These are phyloP conservation scores for Lactarius tabidus DNA, from an alignment of 768 basidiomycete genomes.

Conservation along the genomic window DNA sequence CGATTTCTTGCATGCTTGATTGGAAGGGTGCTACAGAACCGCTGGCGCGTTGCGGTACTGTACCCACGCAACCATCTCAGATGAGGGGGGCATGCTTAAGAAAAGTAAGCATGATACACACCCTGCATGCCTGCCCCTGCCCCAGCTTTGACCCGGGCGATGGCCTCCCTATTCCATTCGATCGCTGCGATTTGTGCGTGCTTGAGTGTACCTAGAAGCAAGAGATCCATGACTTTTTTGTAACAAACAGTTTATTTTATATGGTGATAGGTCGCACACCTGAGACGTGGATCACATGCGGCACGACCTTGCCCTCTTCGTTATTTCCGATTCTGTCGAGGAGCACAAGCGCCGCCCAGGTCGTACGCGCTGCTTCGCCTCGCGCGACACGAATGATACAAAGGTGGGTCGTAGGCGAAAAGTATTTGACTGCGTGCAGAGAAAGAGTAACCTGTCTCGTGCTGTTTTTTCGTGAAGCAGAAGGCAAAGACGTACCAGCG, in stretches of 20 bases:
- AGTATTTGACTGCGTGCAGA: constrained; percentile 69
- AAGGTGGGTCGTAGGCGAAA: constrained; percentile 63
- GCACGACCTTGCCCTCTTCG: constrained; percentile 44
- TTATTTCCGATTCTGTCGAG: constrained; percentile 57
- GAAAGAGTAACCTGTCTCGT: background rate
- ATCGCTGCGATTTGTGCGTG: constrained; percentile 75
- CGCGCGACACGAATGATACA: constrained; percentile 39
- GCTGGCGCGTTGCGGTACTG: background rate
- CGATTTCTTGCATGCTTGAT: background rate
- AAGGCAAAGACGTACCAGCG: constrained; percentile 45
- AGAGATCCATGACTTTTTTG: too few species aligned
- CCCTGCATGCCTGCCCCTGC: too few species aligned
- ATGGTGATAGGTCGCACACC: constrained; percentile 39
- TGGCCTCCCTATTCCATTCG: constrained; percentile 62
- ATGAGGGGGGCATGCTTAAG: background rate
- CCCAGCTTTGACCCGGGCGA: constrained; percentile 43
- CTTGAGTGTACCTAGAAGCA: background rate
- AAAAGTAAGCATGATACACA: background rate
- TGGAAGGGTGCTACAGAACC: background rate
- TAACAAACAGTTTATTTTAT: too few species aligned
- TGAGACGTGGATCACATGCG: constrained; percentile 66
- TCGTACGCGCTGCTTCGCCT: constrained; percentile 55
- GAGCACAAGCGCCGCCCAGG: constrained; percentile 76
- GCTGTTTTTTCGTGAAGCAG: background rate
- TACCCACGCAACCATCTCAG: background rate